Evolutionary conservation across 2,329 filamentous ascomycete species (phyloP).

Genomic region (Pseudopyricularia javanii): DNA sequence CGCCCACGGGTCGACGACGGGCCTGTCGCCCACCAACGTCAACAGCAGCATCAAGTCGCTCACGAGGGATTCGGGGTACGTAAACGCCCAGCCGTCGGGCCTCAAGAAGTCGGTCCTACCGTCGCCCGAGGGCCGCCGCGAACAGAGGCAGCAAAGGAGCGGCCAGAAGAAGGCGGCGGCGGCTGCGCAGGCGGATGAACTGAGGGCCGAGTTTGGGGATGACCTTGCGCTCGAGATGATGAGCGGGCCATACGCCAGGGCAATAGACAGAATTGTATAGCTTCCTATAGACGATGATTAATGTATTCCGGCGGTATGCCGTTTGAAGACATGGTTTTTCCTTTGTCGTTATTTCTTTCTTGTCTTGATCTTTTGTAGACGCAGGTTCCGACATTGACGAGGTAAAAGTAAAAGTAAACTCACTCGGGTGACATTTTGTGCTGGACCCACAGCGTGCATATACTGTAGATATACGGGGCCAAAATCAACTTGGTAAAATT

Average conservation of each 20-base stretch:
- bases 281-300: no score
- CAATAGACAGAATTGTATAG: not conserved
- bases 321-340: not conserved
- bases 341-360: not conserved
- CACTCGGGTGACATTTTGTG: no score
- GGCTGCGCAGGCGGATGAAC: not conserved
- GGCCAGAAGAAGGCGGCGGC: not conserved
- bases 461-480: no score
- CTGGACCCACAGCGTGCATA: no score
- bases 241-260: not conserved
- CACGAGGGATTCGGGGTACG: not conserved
- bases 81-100: not conserved
- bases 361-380: no score
- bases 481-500: no score
- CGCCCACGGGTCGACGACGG: not conserved
- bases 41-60: not conserved
- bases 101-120: not conserved
- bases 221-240: not conserved
- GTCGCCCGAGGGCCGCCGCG: no score
- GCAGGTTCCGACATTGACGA: no score
- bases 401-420: no score
- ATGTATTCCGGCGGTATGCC: not conserved
- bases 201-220: not conserved
- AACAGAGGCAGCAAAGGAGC: not conserved
- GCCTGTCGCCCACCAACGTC: not conserved